Base-by-base conservation (phyloP, 805 yeast species). In the Yarrowia sp. region DNA sequence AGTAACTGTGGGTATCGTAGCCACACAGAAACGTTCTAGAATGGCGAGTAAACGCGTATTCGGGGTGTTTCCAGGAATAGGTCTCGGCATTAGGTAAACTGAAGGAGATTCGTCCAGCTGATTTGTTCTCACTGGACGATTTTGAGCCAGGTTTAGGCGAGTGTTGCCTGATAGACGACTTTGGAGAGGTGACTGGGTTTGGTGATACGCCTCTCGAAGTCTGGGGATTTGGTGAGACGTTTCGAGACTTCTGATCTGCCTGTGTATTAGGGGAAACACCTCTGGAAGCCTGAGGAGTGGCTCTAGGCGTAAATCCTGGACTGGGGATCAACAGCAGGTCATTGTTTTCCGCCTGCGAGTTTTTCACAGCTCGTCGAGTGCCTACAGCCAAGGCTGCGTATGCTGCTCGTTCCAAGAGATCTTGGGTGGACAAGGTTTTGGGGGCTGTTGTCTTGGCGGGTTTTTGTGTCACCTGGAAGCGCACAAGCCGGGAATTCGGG, bases 11-110 rank as follows among this genome's bases (percentile, higher is more conserved):
- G 22, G 79, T 78, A 72, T 83, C 84, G 61, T 78, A 80, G 4
- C 84, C 85, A 58, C 82, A 79, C 56, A 84, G 71, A 43, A 83
- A 76, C 10, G 85, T 82, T 42, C 85, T 76, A 2, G 82, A 78
- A 40, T 78, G 75, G 14, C 82, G 71, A 32, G 75, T 73, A 67
- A 74, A 82, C 14, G 71, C 71, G 70, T 78, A 81, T 38, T 75
- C 80, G 5, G 66, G 66, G 53, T 56, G 63, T 40, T 53, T 53
- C 59, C 59, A 53, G 8, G 59, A 53, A 15, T 53, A 53, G 3
- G 59, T 53, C 9, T 53, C 59, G 8, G 59, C 59, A n/a, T 11
- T 22, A 11, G 59, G 59, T 8, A 53, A 11, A 3, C 45, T 19
- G 45, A 53, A 53, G n/a, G 59, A 53, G 11, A 53, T 53, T 5